Percentiles rank a stretch among this genome's conserved stretches.
phyloP scores from a whole-genome alignment of 2,329 filamentous ascomycete species.

The Juglanconis juglandina region DNA sequence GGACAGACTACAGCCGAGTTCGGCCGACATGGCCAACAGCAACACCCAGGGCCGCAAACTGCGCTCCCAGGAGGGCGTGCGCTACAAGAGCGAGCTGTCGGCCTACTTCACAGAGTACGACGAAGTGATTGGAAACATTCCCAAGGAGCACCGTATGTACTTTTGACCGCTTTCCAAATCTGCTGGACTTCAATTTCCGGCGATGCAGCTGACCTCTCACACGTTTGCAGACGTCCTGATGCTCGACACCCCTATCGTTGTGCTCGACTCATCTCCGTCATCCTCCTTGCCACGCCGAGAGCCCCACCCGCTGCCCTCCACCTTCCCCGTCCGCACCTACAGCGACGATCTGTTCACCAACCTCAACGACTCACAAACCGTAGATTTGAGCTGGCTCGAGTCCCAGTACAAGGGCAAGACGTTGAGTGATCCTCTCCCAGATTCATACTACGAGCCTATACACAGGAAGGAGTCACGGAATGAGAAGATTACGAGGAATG shows the following conservation, averaged over 20 bases:
- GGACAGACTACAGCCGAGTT: conserved; percentile 50
- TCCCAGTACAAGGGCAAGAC: conserved; percentile 41
- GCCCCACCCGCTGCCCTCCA: conserved; percentile 22
- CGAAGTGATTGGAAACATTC: conserved; percentile 83
- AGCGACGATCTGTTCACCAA: conserved; percentile 55
- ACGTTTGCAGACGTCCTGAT: conserved; percentile 63
- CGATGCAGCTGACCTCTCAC: conserved; percentile 15
- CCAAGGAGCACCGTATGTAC: conserved; percentile 69
- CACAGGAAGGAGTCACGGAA: conserved; percentile 59
- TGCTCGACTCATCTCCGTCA: conserved; percentile 54
- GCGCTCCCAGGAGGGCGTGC: conserved; percentile 78
- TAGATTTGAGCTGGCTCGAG: conserved; percentile 54
- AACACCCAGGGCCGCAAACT: conserved; percentile 66
- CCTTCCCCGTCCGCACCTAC: conserved; percentile 48
- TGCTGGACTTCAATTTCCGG: not conserved
- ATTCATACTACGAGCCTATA: conserved; percentile 49
- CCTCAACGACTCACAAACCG: conserved; percentile 52
- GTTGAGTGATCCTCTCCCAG: conserved; percentile 53
- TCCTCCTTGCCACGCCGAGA: conserved; percentile 22
- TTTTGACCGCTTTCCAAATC: not conserved
- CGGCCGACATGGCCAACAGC: conserved; percentile 42
- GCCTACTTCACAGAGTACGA: conserved; percentile 93
- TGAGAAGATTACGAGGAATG: conserved; percentile 61
- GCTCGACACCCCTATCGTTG: conserved; percentile 67
- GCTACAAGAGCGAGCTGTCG: conserved; percentile 87